Base-by-base conservation (phyloP, 2,329 filamentous ascomycete genomes). In the Ophiostoma sp. region DNA sequence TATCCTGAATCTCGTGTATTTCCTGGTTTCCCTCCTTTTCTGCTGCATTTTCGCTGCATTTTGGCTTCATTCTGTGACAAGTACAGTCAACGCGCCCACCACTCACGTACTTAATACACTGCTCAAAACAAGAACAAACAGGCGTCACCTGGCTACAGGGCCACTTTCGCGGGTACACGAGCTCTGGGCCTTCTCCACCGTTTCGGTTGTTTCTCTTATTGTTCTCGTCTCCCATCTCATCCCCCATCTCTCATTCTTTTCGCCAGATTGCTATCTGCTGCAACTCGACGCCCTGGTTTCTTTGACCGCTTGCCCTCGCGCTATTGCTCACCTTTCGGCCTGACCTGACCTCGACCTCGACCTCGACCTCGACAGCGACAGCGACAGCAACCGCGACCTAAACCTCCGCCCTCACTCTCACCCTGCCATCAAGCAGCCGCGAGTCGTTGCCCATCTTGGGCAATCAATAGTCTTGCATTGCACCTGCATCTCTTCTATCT, bases 151-250 rank as follows among this genome's bases (percentile, higher is more conserved):
- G 60, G 60, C 35, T 68, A 41, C 65, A 48, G 39, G 23, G 36
- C 57, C 65, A 10, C 44, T 60, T n/a, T 64, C 44, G 39, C 66
- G 57, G 60, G 33, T 68, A 54, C 65, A 68, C 65, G 33, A 68
- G 67, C 27, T 68, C 35, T 60, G 62, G 23, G 52, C 39, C 64
- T 67, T 70, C 57, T 68, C 69, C 69, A 70, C 64, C 57, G 57
- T 62, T 62, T 62, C 6, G 33, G 36, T 52, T 54, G 13, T 17
- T 54, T 54, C n/a, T 54, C 13, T 17, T 39, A 8, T 64, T 31
- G 54, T 20, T 68, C n/a, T 27, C 8, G 17, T 57, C 52, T 23
- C 23, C 23, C 17, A 31, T 31, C 11, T 52, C 67, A 11, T 35
- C 64, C 27, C 23, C 4, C 11, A 8, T 13, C 11, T 62, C 6